Evolutionary conservation across 768 basidiomycete genomes (phyloP), one percentile per base, ranked within the genome.

Genomic region (Lactarius akahatsu): DNA sequence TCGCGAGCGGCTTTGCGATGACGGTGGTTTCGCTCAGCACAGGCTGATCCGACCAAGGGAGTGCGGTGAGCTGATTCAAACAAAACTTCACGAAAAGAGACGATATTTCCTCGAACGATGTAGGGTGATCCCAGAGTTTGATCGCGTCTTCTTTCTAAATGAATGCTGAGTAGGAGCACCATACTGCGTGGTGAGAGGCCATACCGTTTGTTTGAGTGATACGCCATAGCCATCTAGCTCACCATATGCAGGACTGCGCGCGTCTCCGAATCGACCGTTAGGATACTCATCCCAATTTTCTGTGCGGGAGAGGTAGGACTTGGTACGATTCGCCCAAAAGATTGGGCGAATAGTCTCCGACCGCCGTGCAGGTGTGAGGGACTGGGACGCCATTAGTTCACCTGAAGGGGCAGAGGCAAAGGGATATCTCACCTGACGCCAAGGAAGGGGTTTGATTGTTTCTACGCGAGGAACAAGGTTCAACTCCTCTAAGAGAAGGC

Each of bases 251-350:
- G 97, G 97, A 83, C 91, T 94, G 65, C 97, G 86, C 8, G 96
- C 90, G 78, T 98, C 97, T 72, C 97, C 97, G 74, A 96, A 99
- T 71, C 97, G 92, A 63, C 97, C 97, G 76, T 99, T 99, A 59
- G 97, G 97, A 77, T 97, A 98, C 76, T 98, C 96, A 74, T 99
- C 97, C 97, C 97, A 99, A 74, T 97, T 93, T 75, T 97, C 95
- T 16, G 97, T 98, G 62, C 96, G 90, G 9, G 92, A 92, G 56
- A 98, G 81, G 76, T 98, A 98, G 1, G 95, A 97, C 74, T 95
- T 91, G 43, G 94, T 85, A 45, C 96, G 84, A 79, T 99, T 98
- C 15, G 97, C 94, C 96, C 96, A 98, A 81, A 98, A 98, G 74
- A 99, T 98, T 3, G 97, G 97, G 40, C 97, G 90, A 69, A 96